Evolutionary conservation across 805 yeast species (phyloP).

Genomic region (Starmerella stigmatis): DNA sequence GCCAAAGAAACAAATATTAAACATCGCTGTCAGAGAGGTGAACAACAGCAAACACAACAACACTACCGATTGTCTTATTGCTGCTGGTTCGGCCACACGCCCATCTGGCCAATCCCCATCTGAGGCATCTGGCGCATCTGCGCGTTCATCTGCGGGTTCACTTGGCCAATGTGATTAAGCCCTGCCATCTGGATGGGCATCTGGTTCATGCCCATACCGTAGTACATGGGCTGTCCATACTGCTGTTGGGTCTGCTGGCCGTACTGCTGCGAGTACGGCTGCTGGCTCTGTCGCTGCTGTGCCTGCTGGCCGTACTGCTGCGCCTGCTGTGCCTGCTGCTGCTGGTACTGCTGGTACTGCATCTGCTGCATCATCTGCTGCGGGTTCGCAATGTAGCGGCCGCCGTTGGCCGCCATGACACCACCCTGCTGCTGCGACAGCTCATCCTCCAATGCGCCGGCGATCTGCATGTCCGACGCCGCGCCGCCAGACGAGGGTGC

Average conservation of each 20-base stretch:
- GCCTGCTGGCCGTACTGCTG: conserved; percentile 21
- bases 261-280: conserved; percentile 20
- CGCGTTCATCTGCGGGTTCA: conserved; percentile 20
- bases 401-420: conserved; percentile 18
- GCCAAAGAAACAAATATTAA: too few relatives aligned
- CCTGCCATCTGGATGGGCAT: conserved; percentile 22
- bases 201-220: conserved; percentile 22
- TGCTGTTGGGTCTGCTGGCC: conserved; percentile 18
- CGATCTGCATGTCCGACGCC: conserved; percentile 14
- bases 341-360: conserved; percentile 23
- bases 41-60: too few relatives aligned
- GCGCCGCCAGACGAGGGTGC: conserved; percentile 2
- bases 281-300: conserved; percentile 18
- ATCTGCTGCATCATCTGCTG: conserved; percentile 22
- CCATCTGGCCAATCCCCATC: conserved; percentile 23
- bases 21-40: too few relatives aligned
- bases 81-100: conserved; percentile 24
- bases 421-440: conserved; percentile 23
- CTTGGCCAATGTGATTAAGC: conserved; percentile 20
- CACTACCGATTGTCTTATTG: conserved; percentile 12
- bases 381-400: conserved; percentile 22
- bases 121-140: conserved; percentile 24
- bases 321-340: conserved; percentile 17
- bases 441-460: conserved; percentile 24
- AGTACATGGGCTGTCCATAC: conserved; percentile 21